phyloP scores from a whole-genome alignment of 805 yeast species.

The Ogataea haglerorum region DNA sequence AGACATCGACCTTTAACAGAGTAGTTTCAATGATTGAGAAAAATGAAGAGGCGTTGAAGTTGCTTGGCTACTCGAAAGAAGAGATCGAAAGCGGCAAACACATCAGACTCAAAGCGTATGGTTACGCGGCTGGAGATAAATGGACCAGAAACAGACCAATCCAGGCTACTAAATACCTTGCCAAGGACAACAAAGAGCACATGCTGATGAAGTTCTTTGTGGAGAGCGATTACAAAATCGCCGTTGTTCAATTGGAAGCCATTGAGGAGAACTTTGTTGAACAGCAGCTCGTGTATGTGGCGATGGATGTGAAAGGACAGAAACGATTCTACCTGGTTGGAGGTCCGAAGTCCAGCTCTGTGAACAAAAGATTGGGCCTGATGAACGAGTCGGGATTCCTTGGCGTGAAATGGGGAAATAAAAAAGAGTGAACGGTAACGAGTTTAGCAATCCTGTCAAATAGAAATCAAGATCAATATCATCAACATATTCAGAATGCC shows the following conservation, averaged over 20 bases:
- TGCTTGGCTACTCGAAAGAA: constrained; percentile 40
- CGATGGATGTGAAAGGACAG: constrained; percentile 71
- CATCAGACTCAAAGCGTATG: constrained; percentile 73
- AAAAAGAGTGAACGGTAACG: constrained; percentile 38
- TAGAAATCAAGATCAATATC: constrained; percentile 1
- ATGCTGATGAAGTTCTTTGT: constrained; percentile 83
- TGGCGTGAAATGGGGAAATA: constrained; percentile 87
- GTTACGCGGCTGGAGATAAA: constrained; percentile 63
- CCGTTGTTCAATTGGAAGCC: constrained; percentile 77
- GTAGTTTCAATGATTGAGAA: constrained; percentile 76
- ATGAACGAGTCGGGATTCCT: constrained; percentile 54
- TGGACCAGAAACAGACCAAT: constrained; percentile 91
- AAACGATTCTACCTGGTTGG: constrained; percentile 63
- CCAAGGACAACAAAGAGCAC: constrained; percentile 76
- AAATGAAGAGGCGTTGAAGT: constrained; percentile 54
- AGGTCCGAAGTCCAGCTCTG: constrained; percentile 49
- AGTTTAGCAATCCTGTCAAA: constrained; percentile 2
- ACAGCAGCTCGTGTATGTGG: constrained; percentile 69
- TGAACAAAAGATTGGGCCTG: constrained; percentile 44
- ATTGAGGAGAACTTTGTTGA: constrained; percentile 61
- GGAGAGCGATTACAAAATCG: constrained; percentile 63
- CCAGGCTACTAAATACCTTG: constrained; percentile 59
- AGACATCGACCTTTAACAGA: constrained; percentile 83
- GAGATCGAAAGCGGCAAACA: constrained; percentile 44
- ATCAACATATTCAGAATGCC: constrained; percentile 1